Conservation (phyloP, 176 grass and related monocot species). For the Canna indica region DNA sequence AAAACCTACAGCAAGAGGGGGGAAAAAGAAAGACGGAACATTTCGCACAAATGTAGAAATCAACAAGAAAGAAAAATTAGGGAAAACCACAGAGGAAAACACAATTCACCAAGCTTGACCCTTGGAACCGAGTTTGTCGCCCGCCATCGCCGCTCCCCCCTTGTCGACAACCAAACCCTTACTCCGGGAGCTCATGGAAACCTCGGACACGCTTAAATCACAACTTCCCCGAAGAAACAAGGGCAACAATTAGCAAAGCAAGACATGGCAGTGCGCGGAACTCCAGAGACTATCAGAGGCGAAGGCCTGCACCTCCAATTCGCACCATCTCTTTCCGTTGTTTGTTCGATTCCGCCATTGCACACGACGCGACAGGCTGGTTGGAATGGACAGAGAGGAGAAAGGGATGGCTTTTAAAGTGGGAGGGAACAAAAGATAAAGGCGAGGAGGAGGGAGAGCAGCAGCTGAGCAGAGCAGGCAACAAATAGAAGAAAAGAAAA, state of each 20-base stretch:
- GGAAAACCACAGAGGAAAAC: neutral
- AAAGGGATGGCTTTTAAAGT: slow-evolving; percentile 12
- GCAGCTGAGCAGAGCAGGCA: neutral
- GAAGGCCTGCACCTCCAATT: neutral
- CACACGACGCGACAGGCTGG: neutral
- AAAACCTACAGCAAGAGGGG: slow-evolving; percentile 47
- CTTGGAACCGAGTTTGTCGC: neutral
- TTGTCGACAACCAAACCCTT: neutral
- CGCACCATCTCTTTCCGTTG: neutral
- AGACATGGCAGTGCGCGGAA: neutral
- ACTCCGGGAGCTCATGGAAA: neutral
- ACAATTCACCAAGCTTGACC: slow-evolving; percentile 11
- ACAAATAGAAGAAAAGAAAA: neutral
- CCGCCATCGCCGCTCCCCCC: neutral
- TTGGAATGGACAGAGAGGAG: slow-evolving; percentile 2
- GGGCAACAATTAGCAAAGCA: too few relatives aligned
- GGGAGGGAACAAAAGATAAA: slow-evolving; percentile 12
- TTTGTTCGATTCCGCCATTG: slow-evolving; percentile 4
- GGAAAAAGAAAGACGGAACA: neutral
- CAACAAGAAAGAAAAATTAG: neutral
- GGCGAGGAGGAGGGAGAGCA: neutral
- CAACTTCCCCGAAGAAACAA: neutral
- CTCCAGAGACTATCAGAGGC: neutral
- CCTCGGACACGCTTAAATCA: neutral
- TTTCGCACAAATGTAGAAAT: neutral